Base-by-base conservation (phyloP, 2,329 filamentous ascomycete species). In the Mycocentrospora acerina region DNA sequence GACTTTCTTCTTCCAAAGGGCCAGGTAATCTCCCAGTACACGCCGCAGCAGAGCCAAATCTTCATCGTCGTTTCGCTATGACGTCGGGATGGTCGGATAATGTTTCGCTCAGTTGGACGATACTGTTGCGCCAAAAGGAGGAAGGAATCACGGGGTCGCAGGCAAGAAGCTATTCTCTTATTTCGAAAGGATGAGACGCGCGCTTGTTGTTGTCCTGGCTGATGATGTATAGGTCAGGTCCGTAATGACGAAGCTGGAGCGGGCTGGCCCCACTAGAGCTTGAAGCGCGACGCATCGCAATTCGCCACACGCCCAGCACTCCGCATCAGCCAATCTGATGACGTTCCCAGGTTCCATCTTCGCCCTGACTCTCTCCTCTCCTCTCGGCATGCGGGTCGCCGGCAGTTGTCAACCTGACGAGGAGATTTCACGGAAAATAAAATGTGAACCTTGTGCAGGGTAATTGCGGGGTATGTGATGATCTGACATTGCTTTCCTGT, bases 401-500 rank as follows among this genome's bases (percentile, higher is more conserved):
- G 19, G 19, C 19, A 22, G 19, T 22, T 22, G 5, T 22, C 19
- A 9, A 22, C 37, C 35, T 46, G 27, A 30, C 16, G 32, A 35
- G 44, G 30, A 37, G 30, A 9, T 22, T 6, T 49, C 44, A 48
- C 48, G 32, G 40, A 28, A 37, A 25, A 32, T 32, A 43, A 16
- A 17, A 47, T 43, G 44, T 38, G 36, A 41, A 32, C 33, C 32
- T 37, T 30, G 33, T 46, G 40, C 42, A 49, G 43, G 41, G 46
- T 48, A 45, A 42, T 44, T 56, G 54, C 48, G 55, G 55, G 55
- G 55, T 53, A 37, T 12, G 28, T 27, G 31, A 29, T 27, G 31
- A 31, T 45, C 31, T 46, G 19, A 22, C 19, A 9, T 6, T 22
- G 19, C 19, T 9, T 22, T 22, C 9, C 19, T 28, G 29, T 32